Conservation (phyloP, 2,329 filamentous ascomycete species). For the Aspergillus nomiae region DNA sequence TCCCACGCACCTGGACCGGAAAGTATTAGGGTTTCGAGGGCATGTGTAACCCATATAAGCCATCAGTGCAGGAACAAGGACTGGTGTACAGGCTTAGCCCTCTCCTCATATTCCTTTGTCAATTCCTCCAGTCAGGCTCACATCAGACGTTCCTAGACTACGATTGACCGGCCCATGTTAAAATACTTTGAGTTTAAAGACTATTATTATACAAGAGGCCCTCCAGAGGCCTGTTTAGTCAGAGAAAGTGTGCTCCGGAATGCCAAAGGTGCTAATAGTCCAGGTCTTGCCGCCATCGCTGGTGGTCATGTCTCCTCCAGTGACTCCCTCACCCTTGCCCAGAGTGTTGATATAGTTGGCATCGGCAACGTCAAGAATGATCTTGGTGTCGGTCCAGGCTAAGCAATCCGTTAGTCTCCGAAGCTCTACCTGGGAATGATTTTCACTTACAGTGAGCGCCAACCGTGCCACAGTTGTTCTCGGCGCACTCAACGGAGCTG, state of each 20-base stretch:
- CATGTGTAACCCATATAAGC: too few species aligned
- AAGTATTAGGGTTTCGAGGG: too few species aligned
- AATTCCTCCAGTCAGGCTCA: too few species aligned
- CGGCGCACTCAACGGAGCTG: conserved; percentile 45
- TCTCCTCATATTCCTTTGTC: too few species aligned
- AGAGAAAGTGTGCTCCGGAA: conserved; percentile 30
- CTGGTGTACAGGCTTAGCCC: too few species aligned
- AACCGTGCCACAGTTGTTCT: conserved; percentile 44
- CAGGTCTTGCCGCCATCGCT: conserved; percentile 47
- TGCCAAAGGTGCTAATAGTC: conserved; percentile 43
- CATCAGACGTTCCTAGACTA: not conserved
- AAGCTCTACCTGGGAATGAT: not conserved
- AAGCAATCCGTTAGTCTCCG: not conserved
- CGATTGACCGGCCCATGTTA: not conserved
- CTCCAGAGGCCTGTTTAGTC: not conserved
- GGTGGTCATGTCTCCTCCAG: conserved; percentile 43
- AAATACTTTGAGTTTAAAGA: too few species aligned
- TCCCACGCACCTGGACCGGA: too few species aligned
- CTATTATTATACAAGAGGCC: not conserved
- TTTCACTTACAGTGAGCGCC: conserved; percentile 37
- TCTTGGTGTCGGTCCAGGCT: conserved; percentile 45
- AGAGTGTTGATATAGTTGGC: conserved; percentile 43
- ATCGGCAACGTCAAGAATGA: conserved; percentile 35
- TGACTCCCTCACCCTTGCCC: conserved; percentile 41
- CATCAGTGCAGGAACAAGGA: too few species aligned